Evolutionary conservation across 441 rosid species (phyloP).

Genomic region (Eutrema salsugineum): DNA sequence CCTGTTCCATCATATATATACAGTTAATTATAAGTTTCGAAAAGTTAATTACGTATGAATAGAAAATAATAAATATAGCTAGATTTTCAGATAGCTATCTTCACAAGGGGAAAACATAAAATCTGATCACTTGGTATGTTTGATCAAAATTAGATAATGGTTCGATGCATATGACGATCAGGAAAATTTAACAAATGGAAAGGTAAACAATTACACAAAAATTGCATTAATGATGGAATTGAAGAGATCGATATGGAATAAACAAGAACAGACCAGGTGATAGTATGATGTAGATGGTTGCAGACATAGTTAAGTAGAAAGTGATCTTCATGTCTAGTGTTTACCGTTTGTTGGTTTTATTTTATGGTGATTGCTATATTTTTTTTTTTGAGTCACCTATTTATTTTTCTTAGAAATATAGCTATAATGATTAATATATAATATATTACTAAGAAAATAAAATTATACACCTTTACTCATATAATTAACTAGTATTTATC

Average conservation of each 20-base stretch:
- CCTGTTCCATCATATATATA: background rate
- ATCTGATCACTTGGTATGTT: background rate
- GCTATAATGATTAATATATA: too few relatives aligned
- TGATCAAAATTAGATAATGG: background rate
- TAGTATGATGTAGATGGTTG: background rate
- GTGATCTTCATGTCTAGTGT: background rate
- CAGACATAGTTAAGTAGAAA: background rate
- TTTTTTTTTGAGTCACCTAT: too few relatives aligned
- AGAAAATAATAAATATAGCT: background rate
- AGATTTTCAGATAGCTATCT: background rate
- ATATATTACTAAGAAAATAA: too few relatives aligned
- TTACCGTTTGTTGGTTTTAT: background rate
- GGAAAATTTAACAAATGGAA: background rate
- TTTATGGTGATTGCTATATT: background rate
- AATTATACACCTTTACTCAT: too few relatives aligned
- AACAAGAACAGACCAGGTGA: background rate
- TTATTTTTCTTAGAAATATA: too few relatives aligned
- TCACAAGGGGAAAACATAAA: background rate
- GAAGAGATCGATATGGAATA: background rate
- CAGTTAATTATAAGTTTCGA: background rate
- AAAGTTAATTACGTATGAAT: background rate
- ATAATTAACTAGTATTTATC: too few relatives aligned
- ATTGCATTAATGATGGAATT: background rate
- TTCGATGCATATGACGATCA: background rate
- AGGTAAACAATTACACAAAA: background rate